Conservation (phyloP, 2,329 filamentous ascomycete species). For the Nigrospora oryzae region DNA sequence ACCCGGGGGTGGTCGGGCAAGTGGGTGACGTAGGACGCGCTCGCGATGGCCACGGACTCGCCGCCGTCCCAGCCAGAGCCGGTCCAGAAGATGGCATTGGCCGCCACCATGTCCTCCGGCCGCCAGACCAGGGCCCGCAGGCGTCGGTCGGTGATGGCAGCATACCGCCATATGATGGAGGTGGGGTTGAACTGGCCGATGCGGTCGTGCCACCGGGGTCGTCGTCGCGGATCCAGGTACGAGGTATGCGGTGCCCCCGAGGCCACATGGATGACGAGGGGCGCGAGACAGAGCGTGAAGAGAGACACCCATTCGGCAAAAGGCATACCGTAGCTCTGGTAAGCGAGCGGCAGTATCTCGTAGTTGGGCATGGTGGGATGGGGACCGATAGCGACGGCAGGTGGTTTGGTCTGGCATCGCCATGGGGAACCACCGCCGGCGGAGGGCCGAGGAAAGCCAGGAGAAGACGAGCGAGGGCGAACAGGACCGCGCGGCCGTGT, state of each 20-base stretch:
- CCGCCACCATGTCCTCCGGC: slow-evolving; percentile 13
- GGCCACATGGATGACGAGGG: slow-evolving; percentile 6
- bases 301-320: slow-evolving; percentile 1
- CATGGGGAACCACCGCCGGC: too few relatives aligned
- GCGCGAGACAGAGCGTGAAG: slow-evolving; percentile 4
- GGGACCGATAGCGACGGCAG: too few relatives aligned
- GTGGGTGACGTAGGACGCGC: slow-evolving; percentile 3
- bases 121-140: slow-evolving; percentile 15
- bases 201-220: slow-evolving; percentile 15
- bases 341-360: too few relatives aligned
- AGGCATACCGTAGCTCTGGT: background rate
- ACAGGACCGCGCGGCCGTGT: too few relatives aligned
- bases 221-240: background rate
- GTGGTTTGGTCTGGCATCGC: too few relatives aligned
- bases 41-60: slow-evolving; percentile 10
- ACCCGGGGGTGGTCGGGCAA: slow-evolving; percentile 2
- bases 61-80: slow-evolving; percentile 18
- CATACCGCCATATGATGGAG: slow-evolving; percentile 23
- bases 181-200: slow-evolving; percentile 20
- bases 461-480: too few relatives aligned
- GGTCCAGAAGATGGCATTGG: slow-evolving; percentile 20
- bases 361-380: too few relatives aligned
- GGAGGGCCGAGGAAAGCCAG: too few relatives aligned
- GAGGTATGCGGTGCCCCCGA: slow-evolving; percentile 3
- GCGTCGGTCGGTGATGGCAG: slow-evolving; percentile 18